A percentile compares a stretch with the other conserved stretches of the same genome.
Conservation (phyloP, 176 grass and related monocot species). For the Echinochloa phyllopogon region DNA sequence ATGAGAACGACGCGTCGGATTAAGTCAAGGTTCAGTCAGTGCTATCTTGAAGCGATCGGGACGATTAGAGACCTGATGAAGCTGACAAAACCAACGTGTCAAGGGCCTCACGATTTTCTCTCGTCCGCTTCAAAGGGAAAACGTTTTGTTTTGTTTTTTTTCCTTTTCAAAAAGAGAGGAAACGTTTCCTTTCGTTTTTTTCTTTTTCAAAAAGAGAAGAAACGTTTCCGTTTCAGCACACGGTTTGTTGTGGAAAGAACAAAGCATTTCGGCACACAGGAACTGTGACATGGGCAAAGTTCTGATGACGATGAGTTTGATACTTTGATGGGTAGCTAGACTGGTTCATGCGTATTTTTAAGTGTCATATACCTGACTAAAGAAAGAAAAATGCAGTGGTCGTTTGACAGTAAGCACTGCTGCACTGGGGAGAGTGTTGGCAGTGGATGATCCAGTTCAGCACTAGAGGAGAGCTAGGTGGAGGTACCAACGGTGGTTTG, state of each 20-base stretch:
- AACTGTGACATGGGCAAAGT: background rate
- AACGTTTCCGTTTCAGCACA: background rate
- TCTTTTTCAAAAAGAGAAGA: too few relatives aligned
- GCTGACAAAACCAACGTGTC: background rate
- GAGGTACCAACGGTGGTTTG: background rate
- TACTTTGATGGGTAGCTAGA: too few relatives aligned
- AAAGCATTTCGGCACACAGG: background rate
- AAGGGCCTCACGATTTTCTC: background rate
- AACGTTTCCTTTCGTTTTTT: too few relatives aligned
- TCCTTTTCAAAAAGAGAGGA: too few relatives aligned
- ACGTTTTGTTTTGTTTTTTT: too few relatives aligned
- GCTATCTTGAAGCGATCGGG: background rate
- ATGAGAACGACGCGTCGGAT: conserved; percentile 6
- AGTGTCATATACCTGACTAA: background rate
- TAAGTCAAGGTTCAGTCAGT: background rate
- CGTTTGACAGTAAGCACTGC: background rate
- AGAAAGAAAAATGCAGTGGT: background rate
- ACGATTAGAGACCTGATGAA: background rate
- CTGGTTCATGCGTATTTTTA: too few relatives aligned
- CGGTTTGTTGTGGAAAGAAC: background rate
- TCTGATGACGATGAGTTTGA: too few relatives aligned
- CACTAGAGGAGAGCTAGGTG: background rate
- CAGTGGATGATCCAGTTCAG: background rate
- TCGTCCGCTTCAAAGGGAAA: too few relatives aligned
- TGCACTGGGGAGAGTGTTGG: background rate